Conservation (phyloP, 2,329 filamentous ascomycete species). For the Aspergillus chevalieri region DNA sequence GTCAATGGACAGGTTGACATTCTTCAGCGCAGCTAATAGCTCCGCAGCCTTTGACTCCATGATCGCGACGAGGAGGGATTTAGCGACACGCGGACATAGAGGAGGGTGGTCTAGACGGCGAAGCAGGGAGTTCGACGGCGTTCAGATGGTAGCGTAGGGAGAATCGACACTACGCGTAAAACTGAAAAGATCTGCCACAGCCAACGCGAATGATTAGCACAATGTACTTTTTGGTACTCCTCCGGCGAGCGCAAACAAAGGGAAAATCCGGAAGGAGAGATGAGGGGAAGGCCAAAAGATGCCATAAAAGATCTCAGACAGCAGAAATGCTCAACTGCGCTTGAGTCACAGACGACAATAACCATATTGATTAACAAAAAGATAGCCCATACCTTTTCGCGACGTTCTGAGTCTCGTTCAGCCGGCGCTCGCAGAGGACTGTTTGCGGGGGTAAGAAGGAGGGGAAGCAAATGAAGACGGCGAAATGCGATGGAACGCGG, state of each 20-base stretch:
- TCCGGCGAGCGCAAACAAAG: slow-evolving; percentile 9
- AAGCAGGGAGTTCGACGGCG: not conserved
- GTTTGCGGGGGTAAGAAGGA: not conserved
- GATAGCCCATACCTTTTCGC: too few relatives aligned
- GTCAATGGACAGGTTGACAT: slow-evolving; percentile 62
- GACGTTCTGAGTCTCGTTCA: too few relatives aligned
- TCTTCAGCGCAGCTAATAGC: slow-evolving; percentile 50
- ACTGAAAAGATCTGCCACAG: too few relatives aligned
- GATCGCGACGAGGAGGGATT: slow-evolving; percentile 10
- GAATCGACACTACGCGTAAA: too few relatives aligned
- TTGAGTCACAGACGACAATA: too few relatives aligned
- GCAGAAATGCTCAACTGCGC: too few relatives aligned
- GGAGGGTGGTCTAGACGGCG: slow-evolving; percentile 2
- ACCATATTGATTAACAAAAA: too few relatives aligned
- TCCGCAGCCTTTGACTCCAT: slow-evolving; percentile 55
- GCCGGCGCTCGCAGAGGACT: not conserved
- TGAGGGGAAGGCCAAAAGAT: too few relatives aligned
- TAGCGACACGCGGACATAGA: slow-evolving; percentile 14
- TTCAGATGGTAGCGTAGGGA: not conserved
- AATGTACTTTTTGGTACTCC: slow-evolving; percentile 5
- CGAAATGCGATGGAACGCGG: not conserved
- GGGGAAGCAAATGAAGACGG: not conserved
- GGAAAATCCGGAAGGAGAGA: slow-evolving; percentile 9
- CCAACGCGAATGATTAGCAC: slow-evolving; percentile 2
- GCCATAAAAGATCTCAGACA: too few relatives aligned